These are phyloP conservation scores for Citrus sinensis DNA, from an alignment of 345 rosid species.

Conservation along the genomic window DNA sequence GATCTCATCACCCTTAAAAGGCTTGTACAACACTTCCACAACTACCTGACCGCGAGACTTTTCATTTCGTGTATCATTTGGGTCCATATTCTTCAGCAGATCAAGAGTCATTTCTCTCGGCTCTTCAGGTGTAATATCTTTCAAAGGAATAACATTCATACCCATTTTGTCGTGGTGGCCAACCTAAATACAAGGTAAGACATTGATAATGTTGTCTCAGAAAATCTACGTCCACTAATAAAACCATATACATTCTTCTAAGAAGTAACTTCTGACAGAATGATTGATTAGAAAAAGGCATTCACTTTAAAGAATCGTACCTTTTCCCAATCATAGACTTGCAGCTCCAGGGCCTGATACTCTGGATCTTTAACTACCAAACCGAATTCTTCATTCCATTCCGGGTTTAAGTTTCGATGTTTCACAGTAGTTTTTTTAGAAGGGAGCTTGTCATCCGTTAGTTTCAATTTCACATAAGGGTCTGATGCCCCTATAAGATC, in stretches of 20 bases:
- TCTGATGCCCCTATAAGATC: constrained; percentile 89
- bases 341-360: constrained; percentile 57
- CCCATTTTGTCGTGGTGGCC: constrained; percentile 96
- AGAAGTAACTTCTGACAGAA: neutral
- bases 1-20: constrained; percentile 60
- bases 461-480: constrained; percentile 83
- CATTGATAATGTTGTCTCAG: neutral
- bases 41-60: constrained; percentile 79
- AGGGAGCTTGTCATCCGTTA: constrained; percentile 72
- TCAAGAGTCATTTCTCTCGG: constrained; percentile 65
- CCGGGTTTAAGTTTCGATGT: constrained; percentile 84
- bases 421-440: constrained; percentile 76
- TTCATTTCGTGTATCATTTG: constrained; percentile 61
- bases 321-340: constrained; percentile 93
- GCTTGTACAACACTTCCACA: constrained; percentile 61
- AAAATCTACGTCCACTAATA: neutral
- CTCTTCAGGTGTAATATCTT: constrained; percentile 75
- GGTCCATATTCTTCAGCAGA: constrained; percentile 74
- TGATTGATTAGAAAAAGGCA: neutral
- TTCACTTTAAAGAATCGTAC: constrained; percentile 21
- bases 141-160: constrained; percentile 62
- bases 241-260: neutral
- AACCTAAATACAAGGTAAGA: constrained; percentile 39
- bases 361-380: constrained; percentile 76
- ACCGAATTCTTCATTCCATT: constrained; percentile 89